These are phyloP conservation scores for Brassica napus DNA, from an alignment of 345 rosid genomes.

Conservation along the genomic window DNA sequence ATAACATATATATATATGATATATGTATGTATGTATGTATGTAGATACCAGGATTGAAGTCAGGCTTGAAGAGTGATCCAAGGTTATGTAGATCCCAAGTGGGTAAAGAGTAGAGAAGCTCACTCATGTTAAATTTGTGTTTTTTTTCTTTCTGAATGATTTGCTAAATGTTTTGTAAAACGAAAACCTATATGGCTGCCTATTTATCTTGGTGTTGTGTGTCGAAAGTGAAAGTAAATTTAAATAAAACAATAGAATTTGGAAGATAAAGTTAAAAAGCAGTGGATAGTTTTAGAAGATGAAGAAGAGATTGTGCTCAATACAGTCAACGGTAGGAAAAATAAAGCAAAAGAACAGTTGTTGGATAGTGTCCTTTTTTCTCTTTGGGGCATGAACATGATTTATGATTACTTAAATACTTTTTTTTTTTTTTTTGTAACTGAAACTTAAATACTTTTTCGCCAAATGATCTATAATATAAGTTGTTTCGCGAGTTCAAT, in stretches of 20 bases:
- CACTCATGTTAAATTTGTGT: constrained; percentile 38
- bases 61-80: constrained; percentile 73
- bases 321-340: constrained; percentile 62
- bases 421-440: background rate
- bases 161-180: constrained; percentile 26
- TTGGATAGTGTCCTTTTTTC: constrained; percentile 21
- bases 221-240: constrained; percentile 30
- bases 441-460: background rate
- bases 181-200: constrained; percentile 13
- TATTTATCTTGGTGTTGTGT: constrained; percentile 43
- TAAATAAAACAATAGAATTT: constrained; percentile 10
- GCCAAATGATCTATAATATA: background rate
- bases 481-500: background rate
- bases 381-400: constrained; percentile 53
- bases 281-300: constrained; percentile 46
- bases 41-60: constrained; percentile 62
- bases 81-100: constrained; percentile 85
- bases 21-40: background rate
- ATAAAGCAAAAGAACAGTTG: constrained; percentile 37
- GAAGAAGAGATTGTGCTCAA: constrained; percentile 30
- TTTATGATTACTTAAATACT: background rate
- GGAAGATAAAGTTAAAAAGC: constrained; percentile 12
- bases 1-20: background rate
- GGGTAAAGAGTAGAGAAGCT: constrained; percentile 54
- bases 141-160: background rate